Base-by-base conservation (phyloP, 345 rosid species). In the Corchorus capsularis region DNA sequence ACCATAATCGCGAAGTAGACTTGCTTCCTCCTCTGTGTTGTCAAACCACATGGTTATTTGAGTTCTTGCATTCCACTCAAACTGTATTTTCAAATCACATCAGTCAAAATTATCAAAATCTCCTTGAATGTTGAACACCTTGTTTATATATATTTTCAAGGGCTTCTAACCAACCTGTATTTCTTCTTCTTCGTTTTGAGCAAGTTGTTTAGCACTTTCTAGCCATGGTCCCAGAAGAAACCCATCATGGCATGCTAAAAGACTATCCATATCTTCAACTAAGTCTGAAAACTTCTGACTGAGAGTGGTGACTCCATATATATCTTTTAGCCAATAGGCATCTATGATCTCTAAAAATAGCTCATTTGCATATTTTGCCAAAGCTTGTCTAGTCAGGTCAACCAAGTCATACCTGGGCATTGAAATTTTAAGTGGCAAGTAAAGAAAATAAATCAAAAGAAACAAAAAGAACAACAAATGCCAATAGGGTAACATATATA, bases 21-120 rank as follows among this genome's bases (percentile, higher is more conserved):
- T 91, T 63, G 93, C 93, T 75, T 89, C 90, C 66, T 78, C 91
- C 60, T 78, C 84, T 6, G 88, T 85, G 85, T 85, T 91, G 87
- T 91, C 91, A 27, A 81, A 89, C 93, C 95, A 89, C 95, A 91
- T 91, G 19, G 95, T 89, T 86, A 91, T 84, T 74, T 87, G 95
- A 49, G 93, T 89, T 78, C 91, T 87, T 39, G 93, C 93, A 77
- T 91, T 91, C 95, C 95, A 91, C 81, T 91, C 91, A 63, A 79
- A 89, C 93, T 87, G 90, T 66, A 82, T 12, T 74, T 43, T 62
- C 39, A 19, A 15, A 70, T 27, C 53, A 43, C 53, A 54, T 43
- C 13, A 57, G 71, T 41, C 17, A 20, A 66, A 39, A 27, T 7
- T 15, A 69, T 59, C 57, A 20, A 32, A 72, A 46, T 53, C 6